Evolutionary conservation across 1,139 yeast genomes (phyloP), one percentile per base, ranked within the genome.

Genomic region (Taiozyma sp.): DNA sequence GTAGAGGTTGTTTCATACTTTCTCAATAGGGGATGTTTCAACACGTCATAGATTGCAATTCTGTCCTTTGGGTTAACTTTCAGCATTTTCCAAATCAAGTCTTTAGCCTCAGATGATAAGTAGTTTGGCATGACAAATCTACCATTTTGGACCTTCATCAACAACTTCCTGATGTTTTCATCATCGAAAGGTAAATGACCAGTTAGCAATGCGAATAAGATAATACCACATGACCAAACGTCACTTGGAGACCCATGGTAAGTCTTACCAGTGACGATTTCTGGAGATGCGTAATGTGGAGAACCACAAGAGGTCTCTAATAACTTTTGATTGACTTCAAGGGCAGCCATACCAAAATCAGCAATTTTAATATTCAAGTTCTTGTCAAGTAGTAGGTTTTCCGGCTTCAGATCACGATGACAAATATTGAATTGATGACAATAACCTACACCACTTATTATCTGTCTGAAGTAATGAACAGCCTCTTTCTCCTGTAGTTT

Each of bases 281-380:
- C 99, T 0, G 99, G 99, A 14, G 97, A 89, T 1, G 99, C 99
- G 70, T 93, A 93, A 70, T 95, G 99, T 24, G 99, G 99, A 24
- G 97, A 90, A 1, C 99, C 99, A 71, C 99, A 93, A 34, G 96
- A 86, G 1, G 99, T 93, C 67, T 93, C 97, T 52, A 95, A 75
- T 65, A 93, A 72, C 62, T 87, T 81, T 61, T 87, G 96, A 52
- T 82, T 80, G 42, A 96, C 85, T 68, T 93, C 99, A 47, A 93
- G 74, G 2, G 99, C 99, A n/a, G 99, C 99, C 99, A 93, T 95
- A 42, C 99, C 99, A 68, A 93, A 93, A 71, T 93, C 99, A 16
- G 99, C 99, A 60, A 93, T 92, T 68, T 93, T 93, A 69, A 93
- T 91, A 67, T 89, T 91, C 58, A 86, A 82, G 67, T 89, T 80